A percentile compares a stretch with the other conserved stretches of the same genome.
These are phyloP conservation scores for Fusarium penzigii DNA, from an alignment of 2,329 filamentous ascomycete genomes.

Conservation along the genomic window DNA sequence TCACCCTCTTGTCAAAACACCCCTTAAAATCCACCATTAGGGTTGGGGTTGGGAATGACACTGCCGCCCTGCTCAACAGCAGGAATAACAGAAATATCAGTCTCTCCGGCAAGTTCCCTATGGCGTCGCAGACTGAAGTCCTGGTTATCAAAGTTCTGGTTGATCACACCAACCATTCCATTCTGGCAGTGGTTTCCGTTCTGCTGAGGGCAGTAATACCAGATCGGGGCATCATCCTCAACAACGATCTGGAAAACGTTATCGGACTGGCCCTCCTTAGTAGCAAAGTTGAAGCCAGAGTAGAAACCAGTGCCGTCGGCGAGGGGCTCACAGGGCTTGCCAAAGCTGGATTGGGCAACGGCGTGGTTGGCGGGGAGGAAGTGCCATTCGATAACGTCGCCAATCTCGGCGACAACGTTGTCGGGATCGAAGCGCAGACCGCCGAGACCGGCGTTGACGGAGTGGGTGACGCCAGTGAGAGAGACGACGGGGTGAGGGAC, in stretches of 20 bases:
- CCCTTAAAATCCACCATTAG: slow-evolving; percentile 38
- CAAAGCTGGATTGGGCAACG: slow-evolving; percentile 46
- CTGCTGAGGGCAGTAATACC: slow-evolving; percentile 48
- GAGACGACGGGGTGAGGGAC: slow-evolving; percentile 35
- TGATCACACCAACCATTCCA: slow-evolving; percentile 52
- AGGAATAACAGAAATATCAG: slow-evolving; percentile 34
- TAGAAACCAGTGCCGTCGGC: slow-evolving; percentile 43
- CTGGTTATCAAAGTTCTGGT: slow-evolving; percentile 44
- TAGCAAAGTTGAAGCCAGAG: slow-evolving; percentile 46
- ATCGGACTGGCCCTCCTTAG: slow-evolving; percentile 35
- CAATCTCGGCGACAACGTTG: slow-evolving; percentile 48
- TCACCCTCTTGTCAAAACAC: neutral
- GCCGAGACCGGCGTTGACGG: slow-evolving; percentile 45
- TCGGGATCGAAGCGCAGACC: slow-evolving; percentile 53
- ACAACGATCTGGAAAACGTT: slow-evolving; percentile 48
- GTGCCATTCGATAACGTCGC: slow-evolving; percentile 56
- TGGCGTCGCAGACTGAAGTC: slow-evolving; percentile 41
- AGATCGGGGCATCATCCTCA: slow-evolving; percentile 43
- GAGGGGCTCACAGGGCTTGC: slow-evolving; percentile 43
- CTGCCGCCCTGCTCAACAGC: slow-evolving; percentile 36
- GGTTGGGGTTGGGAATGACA: slow-evolving; percentile 45
- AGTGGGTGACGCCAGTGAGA: slow-evolving; percentile 45
- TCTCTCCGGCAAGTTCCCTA: slow-evolving; percentile 37
- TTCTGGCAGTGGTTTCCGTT: slow-evolving; percentile 47
- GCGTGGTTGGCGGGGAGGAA: slow-evolving; percentile 55